Percentiles rank a stretch among this genome's conserved stretches.
Conservation (phyloP, 768 basidiomycete genomes). For the Chalciporus chontae region DNA sequence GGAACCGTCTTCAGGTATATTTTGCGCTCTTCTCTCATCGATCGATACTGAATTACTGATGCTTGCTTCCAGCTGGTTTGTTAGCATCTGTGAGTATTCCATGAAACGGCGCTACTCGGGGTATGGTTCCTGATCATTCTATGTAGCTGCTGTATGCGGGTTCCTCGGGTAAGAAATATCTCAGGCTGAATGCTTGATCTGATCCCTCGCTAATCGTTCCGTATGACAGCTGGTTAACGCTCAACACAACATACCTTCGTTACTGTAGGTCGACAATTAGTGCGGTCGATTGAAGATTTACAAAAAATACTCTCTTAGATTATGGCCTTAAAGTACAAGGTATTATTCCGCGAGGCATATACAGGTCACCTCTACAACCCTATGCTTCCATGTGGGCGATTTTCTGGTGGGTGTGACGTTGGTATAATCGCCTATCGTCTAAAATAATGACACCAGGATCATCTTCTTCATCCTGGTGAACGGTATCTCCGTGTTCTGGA, state of each 20-base stretch:
- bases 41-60: slow-evolving; percentile 27
- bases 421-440: too few species aligned
- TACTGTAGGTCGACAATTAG: slow-evolving; percentile 47
- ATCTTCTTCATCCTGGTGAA: slow-evolving; percentile 56
- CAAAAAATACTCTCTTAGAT: slow-evolving; percentile 1
- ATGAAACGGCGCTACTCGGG: background rate
- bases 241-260: slow-evolving; percentile 69
- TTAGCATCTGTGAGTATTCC: slow-evolving; percentile 46
- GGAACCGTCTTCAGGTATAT: slow-evolving; percentile 34
- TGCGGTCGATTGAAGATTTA: slow-evolving; percentile 32
- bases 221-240: slow-evolving; percentile 57
- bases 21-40: background rate
- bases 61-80: slow-evolving; percentile 54
- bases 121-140: background rate
- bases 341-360: slow-evolving; percentile 58
- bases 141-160: slow-evolving; percentile 52
- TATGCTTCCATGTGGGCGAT: slow-evolving; percentile 69
- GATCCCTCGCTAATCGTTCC: slow-evolving; percentile 51
- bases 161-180: slow-evolving; percentile 40
- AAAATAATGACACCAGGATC: background rate
- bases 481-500: slow-evolving; percentile 58
- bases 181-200: slow-evolving; percentile 14
- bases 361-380: slow-evolving; percentile 59
- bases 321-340: slow-evolving; percentile 33
- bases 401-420: slow-evolving; percentile 36